Evolutionary conservation across 2,329 filamentous ascomycete species (phyloP), one percentile per base, ranked within the genome.

Genomic region (Scedosporium apiospermum): DNA sequence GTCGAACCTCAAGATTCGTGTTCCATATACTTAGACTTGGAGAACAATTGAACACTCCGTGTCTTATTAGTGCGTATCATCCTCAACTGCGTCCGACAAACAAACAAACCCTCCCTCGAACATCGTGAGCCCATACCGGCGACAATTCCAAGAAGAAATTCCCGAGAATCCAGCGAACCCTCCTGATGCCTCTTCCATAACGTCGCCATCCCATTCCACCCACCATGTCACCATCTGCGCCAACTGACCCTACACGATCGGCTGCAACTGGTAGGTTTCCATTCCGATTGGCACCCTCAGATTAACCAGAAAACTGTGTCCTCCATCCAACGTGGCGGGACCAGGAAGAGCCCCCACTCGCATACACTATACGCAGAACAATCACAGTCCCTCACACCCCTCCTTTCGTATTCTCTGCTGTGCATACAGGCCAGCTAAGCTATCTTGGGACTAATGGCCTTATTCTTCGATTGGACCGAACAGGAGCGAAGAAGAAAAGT

Each of bases 401-500:
- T 62, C 26, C 53, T 30, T 62, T 55, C 46, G 18, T 51, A 12
- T 46, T 41, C 23, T 57, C 7, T 57, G 60, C 34, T 57, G 60
- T 26, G 34, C 21, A 42, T 42, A 58, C 44, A 42, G 23, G 51
- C 46, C 18, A 55, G 34, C 60, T 42, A 41, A 57, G 30, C n/a
- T 38, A n/a, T 26, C 49, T 61, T 34, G 26, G 10, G 59, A 30
- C 60, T 55, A 61, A 61, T 44, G 14, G 60, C 46, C 60, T 41
- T 12, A 55, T 34, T 6, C 30, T 55, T 57, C 26, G 21, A 61
- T 62, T 46, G 60, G 27, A 57, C 53, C 18, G 57, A 38, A 63
- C 46, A 63, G 61, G 61, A 10, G 23, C 74, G 68, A 82, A 80
- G 73, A 85, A 83, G 75, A 85, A 82, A 75, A 81, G 78, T 71